phyloP scores from a whole-genome alignment of 169 alveolate genomes.

The Plasmodium gonderi region DNA sequence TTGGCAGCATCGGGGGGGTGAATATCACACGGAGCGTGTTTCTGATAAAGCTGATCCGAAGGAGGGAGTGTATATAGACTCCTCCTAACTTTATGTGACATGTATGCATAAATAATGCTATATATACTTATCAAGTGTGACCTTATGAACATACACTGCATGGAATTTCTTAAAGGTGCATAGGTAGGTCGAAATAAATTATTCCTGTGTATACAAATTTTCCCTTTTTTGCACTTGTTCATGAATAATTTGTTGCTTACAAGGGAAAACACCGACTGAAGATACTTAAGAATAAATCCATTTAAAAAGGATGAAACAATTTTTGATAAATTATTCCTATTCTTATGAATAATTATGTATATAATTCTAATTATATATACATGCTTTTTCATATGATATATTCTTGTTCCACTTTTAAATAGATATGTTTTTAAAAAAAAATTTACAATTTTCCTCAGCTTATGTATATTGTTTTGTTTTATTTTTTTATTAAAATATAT shows the following conservation, averaged over 20 bases:
- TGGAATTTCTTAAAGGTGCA: background rate
- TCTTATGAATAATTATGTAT: constrained; percentile 1
- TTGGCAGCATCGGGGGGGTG: too few species aligned
- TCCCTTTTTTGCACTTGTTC: background rate
- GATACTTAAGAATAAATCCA: background rate
- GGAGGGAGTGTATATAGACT: background rate
- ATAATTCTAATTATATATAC: constrained; percentile 5
- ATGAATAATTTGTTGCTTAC: constrained; percentile 5
- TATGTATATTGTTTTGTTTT: background rate
- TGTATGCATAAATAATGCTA: background rate
- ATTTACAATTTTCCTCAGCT: constrained; percentile 1
- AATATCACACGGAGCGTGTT: too few species aligned
- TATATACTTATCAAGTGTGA: constrained; percentile 11
- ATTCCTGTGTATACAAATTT: background rate
- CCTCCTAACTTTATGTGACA: background rate
- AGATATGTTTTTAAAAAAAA: constrained; percentile 1
- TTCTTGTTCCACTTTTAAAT: background rate
- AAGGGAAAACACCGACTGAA: background rate
- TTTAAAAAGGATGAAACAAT: background rate
- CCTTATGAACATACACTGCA: constrained; percentile 6
- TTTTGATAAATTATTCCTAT: background rate
- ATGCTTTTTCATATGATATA: background rate
- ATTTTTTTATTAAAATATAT: background rate
- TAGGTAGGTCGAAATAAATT: background rate
- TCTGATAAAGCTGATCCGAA: too few species aligned